A percentile compares a stretch with the other conserved stretches of the same genome.
These are phyloP conservation scores for Brettanomyces anomalus DNA, from an alignment of 805 yeast genomes.

Conservation along the genomic window DNA sequence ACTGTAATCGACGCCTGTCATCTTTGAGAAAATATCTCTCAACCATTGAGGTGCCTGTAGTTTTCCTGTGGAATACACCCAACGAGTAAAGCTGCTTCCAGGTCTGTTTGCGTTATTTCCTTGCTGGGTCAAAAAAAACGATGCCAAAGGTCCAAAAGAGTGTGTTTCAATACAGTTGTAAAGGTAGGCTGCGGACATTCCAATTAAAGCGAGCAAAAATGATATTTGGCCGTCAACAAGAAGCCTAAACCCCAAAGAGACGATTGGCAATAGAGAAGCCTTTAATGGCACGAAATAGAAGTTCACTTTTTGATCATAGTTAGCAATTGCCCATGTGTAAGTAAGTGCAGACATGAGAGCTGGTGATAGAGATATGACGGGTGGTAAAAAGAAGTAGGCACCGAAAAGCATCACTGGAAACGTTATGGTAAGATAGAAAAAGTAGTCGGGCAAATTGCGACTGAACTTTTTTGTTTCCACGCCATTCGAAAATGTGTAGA, in stretches of 20 bases:
- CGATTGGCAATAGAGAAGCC: conserved; percentile 45
- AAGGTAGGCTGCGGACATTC: conserved; percentile 47
- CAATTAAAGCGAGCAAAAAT: conserved; percentile 35
- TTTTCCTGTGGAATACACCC: conserved; percentile 44
- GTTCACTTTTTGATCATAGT: conserved; percentile 42
- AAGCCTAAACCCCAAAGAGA: conserved; percentile 32
- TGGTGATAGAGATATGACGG: conserved; percentile 20
- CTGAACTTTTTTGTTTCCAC: conserved; percentile 44
- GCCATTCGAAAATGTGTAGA: conserved; percentile 48
- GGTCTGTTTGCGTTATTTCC: conserved; percentile 19
- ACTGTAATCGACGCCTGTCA: conserved; percentile 22
- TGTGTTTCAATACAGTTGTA: conserved; percentile 56
- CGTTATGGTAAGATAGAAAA: conserved; percentile 42
- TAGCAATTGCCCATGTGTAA: conserved; percentile 53
- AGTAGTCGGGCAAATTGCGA: conserved; percentile 42
- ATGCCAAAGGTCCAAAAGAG: conserved; percentile 38
- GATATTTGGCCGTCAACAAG: conserved; percentile 35
- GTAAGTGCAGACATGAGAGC: conserved; percentile 47
- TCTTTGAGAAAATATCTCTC: conserved; percentile 19
- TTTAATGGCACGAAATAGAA: conserved; percentile 45
- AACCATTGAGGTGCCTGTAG: conserved; percentile 47
- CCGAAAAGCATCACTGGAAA: conserved; percentile 37
- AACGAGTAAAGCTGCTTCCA: conserved; percentile 17
- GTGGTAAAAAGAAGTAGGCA: conserved; percentile 22
- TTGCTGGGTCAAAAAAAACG: conserved; percentile 23